Conservation (phyloP, 73 alveolate species). For the Tetrahymena borealis region DNA sequence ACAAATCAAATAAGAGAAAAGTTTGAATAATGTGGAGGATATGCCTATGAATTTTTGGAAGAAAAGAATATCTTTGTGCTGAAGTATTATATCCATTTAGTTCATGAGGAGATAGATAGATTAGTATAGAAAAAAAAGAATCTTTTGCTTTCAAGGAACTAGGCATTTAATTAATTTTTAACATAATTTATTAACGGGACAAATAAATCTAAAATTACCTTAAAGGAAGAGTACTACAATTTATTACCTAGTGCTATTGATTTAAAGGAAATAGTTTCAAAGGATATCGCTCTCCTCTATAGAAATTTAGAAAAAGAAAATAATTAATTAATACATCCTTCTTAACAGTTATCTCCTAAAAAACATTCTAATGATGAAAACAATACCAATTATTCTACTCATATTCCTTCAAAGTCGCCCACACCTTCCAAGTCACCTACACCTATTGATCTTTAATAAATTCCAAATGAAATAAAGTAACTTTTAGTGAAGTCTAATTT, state of each 20-base stretch:
- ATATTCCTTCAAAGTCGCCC: background rate
- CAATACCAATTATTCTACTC: background rate
- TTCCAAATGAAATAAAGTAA: background rate
- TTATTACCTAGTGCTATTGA: background rate
- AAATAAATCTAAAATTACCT: background rate
- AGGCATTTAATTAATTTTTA: background rate
- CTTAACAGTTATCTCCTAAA: background rate
- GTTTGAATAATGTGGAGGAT: background rate
- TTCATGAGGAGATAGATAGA: background rate
- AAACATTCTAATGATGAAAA: background rate
- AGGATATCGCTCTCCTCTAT: background rate
- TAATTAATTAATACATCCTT: background rate
- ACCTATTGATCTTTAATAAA: background rate
- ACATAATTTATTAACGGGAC: background rate
- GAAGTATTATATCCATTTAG: background rate
- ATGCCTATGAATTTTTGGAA: background rate
- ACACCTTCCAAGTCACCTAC: too few relatives aligned
- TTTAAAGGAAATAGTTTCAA: background rate
- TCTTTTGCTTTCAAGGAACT: background rate
- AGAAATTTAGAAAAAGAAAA: background rate
- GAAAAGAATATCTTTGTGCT: background rate
- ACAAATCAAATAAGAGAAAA: background rate
- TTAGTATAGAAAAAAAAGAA: background rate
- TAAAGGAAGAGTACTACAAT: background rate
- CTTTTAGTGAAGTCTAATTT: background rate